These are phyloP conservation scores for Globisporangium perplexum DNA, from an alignment of 352 stramenopile genomes.

Conservation along the genomic window DNA sequence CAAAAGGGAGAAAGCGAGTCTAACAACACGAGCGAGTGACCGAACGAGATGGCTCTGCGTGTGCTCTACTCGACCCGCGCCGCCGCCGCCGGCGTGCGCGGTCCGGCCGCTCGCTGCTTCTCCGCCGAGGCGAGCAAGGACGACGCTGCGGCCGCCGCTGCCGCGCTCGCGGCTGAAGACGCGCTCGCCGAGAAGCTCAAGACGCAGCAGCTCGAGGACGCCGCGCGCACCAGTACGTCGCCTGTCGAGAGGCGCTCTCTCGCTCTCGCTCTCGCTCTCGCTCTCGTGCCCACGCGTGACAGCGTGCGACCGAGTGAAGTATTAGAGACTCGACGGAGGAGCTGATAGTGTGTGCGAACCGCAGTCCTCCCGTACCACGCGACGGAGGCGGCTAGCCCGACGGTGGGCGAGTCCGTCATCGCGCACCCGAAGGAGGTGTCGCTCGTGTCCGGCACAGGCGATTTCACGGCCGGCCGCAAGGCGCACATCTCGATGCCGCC, in stretches of 20 bases:
- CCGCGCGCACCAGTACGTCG: constrained; percentile 46
- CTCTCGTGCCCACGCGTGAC: no score
- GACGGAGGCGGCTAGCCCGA: constrained; percentile 33
- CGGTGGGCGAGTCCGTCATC: constrained; percentile 46
- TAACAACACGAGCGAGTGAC: background rate
- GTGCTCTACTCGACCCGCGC: constrained; percentile 29
- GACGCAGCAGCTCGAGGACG: constrained; percentile 37
- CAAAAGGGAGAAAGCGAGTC: background rate
- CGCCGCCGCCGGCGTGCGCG: constrained; percentile 15
- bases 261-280: no score
- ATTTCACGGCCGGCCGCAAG: constrained; percentile 64
- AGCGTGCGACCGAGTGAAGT: no score
- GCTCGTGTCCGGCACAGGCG: constrained; percentile 55
- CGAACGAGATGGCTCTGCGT: constrained; percentile 30
- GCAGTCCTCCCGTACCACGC: constrained; percentile 67
- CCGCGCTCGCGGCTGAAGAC: constrained; percentile 38
- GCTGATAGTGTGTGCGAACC: background rate
- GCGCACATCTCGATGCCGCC: constrained; percentile 66
- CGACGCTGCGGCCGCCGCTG: constrained; percentile 12
- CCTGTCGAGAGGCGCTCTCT: no score
- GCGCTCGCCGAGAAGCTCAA: constrained; percentile 33
- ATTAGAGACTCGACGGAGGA: background rate
- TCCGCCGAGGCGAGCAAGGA: constrained; percentile 38
- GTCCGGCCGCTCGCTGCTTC: constrained; percentile 29
- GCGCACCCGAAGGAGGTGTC: constrained; percentile 55